These are phyloP conservation scores for Sonneratia caseolaris DNA, from an alignment of 345 rosid genomes.

Conservation along the genomic window DNA sequence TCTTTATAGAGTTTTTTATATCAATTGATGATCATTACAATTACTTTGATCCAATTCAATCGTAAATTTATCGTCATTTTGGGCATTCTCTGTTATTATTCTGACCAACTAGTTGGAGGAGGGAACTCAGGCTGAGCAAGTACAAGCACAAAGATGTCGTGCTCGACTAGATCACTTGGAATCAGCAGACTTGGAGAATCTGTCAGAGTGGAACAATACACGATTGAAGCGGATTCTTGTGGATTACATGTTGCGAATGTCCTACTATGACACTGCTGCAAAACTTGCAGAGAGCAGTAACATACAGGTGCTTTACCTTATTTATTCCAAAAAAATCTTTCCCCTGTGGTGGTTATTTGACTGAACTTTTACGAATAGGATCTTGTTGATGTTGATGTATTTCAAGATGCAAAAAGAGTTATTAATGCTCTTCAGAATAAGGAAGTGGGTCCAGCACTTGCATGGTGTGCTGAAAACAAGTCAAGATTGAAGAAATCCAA, in stretches of 20 bases:
- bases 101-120: slow-evolving; percentile 59
- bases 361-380: slow-evolving; percentile 37
- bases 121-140: slow-evolving; percentile 58
- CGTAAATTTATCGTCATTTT: slow-evolving; percentile 6
- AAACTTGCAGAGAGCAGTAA: slow-evolving; percentile 68
- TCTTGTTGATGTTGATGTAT: slow-evolving; percentile 88
- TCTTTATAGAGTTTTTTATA: background rate
- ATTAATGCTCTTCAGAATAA: slow-evolving; percentile 72
- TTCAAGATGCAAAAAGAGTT: slow-evolving; percentile 78
- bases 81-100: background rate
- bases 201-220: slow-evolving; percentile 64
- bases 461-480: slow-evolving; percentile 91
- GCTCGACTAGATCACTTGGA: slow-evolving; percentile 86
- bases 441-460: slow-evolving; percentile 76
- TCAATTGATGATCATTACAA: background rate
- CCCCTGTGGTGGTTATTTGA: background rate
- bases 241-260: slow-evolving; percentile 91
- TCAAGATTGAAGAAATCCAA: slow-evolving; percentile 87
- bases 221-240: slow-evolving; percentile 80
- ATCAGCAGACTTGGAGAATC: slow-evolving; percentile 57
- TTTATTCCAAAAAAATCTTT: background rate
- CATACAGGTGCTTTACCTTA: slow-evolving; percentile 38
- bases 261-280: slow-evolving; percentile 66
- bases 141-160: slow-evolving; percentile 83
- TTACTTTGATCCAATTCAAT: background rate